Evolutionary conservation across 1,284 basidiomycete genomes (phyloP), one percentile per base, ranked within the genome.

Genomic region (Moesziomyces parantarcticus): DNA sequence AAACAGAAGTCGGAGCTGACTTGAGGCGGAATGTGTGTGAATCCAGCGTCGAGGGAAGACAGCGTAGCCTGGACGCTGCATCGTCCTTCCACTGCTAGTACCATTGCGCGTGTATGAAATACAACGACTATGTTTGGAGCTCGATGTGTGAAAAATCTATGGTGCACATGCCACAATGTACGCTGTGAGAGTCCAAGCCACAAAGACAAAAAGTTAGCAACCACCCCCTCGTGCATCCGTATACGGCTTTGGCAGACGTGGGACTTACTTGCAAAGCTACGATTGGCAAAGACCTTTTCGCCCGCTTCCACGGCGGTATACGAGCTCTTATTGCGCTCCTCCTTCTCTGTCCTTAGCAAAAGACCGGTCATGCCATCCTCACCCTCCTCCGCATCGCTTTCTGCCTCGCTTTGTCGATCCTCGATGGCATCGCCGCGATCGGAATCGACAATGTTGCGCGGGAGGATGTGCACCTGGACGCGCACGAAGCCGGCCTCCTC

Each of bases 401-500:
- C 40, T 16, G 11, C 43, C 26, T 44, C 55, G 11, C 25, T 50
- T 2, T 8, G 8, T 40, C 53, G 11, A n/a, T 46, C 40, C 21
- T 52, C 53, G 40, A 45, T 32, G 16, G 43, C 58, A 25, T 16
- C 21, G 9, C 29, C 45, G 13, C 41, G 41, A 20, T 64, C 48
- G 10, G 39, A 53, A 49, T 65, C 59, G 18, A 65, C 51, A 26
- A 61, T 65, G 55, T 69, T 64, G 23, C 74, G 53, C 34, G 73
- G 76, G 10, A 78, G 64, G 14, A 76, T 72, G 39, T 75, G 58
- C 5, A 73, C 56, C 25, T 50, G 49, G n/a, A 78, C 75, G n/a
- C 63, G 48, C 13, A 56, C 63, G 49, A 80, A 77, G 6, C 78
- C 78, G 11, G 55, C 78, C 53, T 80, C 78, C 20, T 72, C 52